Conservation (phyloP, 441 rosid species). For the Syzygium malaccense region DNA sequence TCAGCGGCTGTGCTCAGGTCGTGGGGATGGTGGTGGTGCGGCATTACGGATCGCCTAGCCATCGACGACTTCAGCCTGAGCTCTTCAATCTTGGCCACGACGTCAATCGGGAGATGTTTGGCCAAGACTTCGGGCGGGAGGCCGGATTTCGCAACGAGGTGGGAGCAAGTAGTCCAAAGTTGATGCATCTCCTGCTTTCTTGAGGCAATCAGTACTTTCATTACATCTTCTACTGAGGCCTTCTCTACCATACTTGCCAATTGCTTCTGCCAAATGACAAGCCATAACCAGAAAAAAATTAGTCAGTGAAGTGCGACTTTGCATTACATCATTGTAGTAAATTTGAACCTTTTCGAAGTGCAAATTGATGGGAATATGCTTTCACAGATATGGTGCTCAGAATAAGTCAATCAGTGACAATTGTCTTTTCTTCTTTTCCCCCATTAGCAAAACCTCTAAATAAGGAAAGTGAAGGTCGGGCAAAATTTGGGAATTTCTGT, state of each 20-base stretch:
- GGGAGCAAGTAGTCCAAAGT: constrained; percentile 11
- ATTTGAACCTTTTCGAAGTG: neutral
- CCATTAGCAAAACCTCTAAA: neutral
- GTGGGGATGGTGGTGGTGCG: constrained; percentile 40
- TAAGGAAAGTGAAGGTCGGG: neutral
- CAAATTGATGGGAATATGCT: neutral
- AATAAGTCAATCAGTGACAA: neutral
- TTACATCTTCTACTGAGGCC: constrained; percentile 12
- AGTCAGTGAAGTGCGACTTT: neutral
- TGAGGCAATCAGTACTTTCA: constrained; percentile 11
- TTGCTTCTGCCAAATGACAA: neutral
- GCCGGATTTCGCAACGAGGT: constrained; percentile 8
- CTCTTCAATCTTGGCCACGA: constrained; percentile 87
- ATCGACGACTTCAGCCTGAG: constrained; percentile 75
- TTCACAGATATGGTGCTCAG: neutral
- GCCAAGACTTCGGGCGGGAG: constrained; percentile 22
- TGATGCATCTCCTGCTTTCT: constrained; percentile 14
- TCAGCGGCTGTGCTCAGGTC: constrained; percentile 43
- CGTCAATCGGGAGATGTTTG: constrained; percentile 82
- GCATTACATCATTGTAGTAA: neutral
- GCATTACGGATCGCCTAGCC: constrained; percentile 53
- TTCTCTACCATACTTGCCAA: constrained; percentile 9
- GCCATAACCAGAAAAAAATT: neutral
- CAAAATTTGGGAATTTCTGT: neutral
- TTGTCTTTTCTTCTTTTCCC: neutral